Evolutionary conservation across 306 rosid genomes (phyloP), one percentile per base, ranked within the genome.

Genomic region (Prunus dulcis): DNA sequence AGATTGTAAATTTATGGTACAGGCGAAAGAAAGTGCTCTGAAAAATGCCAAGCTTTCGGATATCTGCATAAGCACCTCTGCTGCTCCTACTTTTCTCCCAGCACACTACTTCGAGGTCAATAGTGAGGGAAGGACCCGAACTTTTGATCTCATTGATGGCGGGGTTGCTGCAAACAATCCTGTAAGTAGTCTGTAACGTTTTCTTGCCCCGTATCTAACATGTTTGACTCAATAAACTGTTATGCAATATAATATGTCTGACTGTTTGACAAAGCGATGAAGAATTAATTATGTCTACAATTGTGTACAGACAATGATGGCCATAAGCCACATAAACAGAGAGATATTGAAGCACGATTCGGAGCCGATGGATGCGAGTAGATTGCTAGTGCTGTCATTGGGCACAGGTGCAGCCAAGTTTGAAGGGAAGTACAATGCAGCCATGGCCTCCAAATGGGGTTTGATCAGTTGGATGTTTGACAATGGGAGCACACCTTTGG

Each of bases 101-200:
- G 61, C 86, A 3, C 88, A 84, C 74, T 65, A 69, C 79, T 87
- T 87, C 11, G 78, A 75, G 14, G 63, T 79, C 2, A 70, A 84
- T 61, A 38, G 23, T 0, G 52, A 73, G 4, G 86, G 84, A 20
- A 73, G 45, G 1, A 55, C 68, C 65, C 79, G 81, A 58, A 50
- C 61, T 3, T 87, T 58, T 30, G 81, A 87, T 65, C 79, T 84
- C 52, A 12, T 87, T 4, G 88, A 84, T 2, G 90, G 88, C 10
- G 86, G 77, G 0, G 66, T 87, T 27, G 88, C 84, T 3, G 88
- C 82, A 46, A 87, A 84, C 64, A 87, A 87, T 71, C 90, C 86
- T 5, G 86, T 84, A 51, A 69, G 88, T 79, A 70, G 22, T 72
- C 4, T 5, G 43, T 38, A 38, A 38, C 43, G 43, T 38, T 38